Base-by-base conservation (phyloP, 2,329 filamentous ascomycete genomes). In the Neofusicoccum ribis region DNA sequence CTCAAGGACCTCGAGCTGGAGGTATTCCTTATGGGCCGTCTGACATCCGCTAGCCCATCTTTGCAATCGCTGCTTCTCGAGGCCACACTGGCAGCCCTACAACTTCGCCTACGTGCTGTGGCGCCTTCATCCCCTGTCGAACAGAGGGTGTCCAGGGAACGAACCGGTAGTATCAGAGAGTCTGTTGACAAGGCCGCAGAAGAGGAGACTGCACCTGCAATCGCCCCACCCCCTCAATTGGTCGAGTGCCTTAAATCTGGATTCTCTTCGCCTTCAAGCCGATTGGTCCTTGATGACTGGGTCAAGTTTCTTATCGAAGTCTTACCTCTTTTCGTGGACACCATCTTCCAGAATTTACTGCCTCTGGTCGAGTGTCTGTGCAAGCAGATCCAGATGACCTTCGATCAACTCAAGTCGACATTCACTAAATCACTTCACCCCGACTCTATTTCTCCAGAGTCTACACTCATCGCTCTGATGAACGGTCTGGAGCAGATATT, bases 321-420 rank as follows among this genome's bases (percentile, higher is more conserved):
- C 50, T 81, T 99, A 36, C 92, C 93, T 0, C 83, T 96, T 14
- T 97, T 96, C 76, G 86, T 90, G 0, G 89, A 91, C 49, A 88
- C 89, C 5, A 92, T 97, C 51, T 97, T 97, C 74, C 91, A 97
- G 73, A 90, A 95, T 60, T 81, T 99, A 39, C 89, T 99, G 62
- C 95, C 93, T 11, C 82, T 99, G 3, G 93, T 97, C 1, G 93
- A 95, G 76, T 96, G 92, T 37, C 84, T 99, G 49, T 97, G 93
- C 74, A 84, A 83, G 65, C 89, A 97, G 74, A 89, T 97, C 54
- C 86, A 84, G 47, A 78, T 80, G 56, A 90, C 89, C 0, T 97
- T 97, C 76, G 81, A 85, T 23, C 86, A 87, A 51, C 82, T 98
- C 5, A 88, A 90, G 70, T 79, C 77, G 9, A 86, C 88, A 0